These are phyloP conservation scores for Alternaria gansuensis DNA, from an alignment of 2,329 filamentous ascomycete species.

Conservation along the genomic window DNA sequence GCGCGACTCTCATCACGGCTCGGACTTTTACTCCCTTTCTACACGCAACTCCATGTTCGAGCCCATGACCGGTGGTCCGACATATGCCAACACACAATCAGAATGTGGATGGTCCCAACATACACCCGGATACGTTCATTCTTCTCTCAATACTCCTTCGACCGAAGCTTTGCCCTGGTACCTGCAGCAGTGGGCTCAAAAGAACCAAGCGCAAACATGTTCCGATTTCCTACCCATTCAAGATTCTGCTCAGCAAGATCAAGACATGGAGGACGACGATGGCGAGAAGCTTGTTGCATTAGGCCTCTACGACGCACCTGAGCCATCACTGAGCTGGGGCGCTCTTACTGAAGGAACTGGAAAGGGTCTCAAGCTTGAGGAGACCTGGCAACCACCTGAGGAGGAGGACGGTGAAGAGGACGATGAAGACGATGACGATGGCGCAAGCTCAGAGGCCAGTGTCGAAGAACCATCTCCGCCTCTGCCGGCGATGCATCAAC, in stretches of 20 bases:
- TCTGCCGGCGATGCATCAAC: constrained; percentile 33
- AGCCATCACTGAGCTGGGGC: constrained; percentile 66
- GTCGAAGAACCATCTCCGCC: constrained; percentile 49
- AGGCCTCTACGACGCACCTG: constrained; percentile 80
- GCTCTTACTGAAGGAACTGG: constrained; percentile 61
- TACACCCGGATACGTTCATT: constrained; percentile 36
- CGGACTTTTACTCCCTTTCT: constrained; percentile 51
- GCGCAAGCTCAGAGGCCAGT: constrained; percentile 56
- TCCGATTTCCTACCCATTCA: constrained; percentile 63
- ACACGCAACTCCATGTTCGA: constrained; percentile 46
- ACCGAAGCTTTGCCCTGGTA: constrained; percentile 50
- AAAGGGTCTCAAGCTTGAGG: constrained; percentile 81
- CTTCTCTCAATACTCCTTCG: constrained; percentile 44
- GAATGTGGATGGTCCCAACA: constrained; percentile 45
- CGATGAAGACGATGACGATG: constrained; percentile 56
- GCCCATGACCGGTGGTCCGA: constrained; percentile 25
- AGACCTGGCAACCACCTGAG: constrained; percentile 75
- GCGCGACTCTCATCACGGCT: constrained; percentile 40
- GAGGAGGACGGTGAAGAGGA: constrained; percentile 52
- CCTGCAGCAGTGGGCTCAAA: constrained; percentile 51
- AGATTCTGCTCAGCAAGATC: constrained; percentile 56
- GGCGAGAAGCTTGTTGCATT: constrained; percentile 82
- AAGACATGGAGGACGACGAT: constrained; percentile 64
- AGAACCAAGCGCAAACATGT: constrained; percentile 43
- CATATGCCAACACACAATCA: constrained; percentile 27